Base-by-base conservation (phyloP, 169 alveolate genomes). In the Cryptosporidium bovis region DNA sequence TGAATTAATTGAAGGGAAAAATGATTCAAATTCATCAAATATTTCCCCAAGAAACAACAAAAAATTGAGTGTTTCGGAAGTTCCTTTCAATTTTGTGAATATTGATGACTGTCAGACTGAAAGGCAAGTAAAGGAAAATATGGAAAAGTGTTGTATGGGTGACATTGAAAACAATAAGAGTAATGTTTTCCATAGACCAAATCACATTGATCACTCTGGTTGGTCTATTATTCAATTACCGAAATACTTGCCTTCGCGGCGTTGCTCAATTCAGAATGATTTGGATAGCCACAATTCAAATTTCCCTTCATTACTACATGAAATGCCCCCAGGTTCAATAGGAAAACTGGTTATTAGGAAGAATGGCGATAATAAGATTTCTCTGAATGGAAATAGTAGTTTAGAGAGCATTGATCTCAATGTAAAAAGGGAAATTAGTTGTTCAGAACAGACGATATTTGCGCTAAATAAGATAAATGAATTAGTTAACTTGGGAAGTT, bases 191-290 rank as follows among this genome's bases (percentile, higher is more conserved):
- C 33, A 53, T n/a, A 5, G 6, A 5, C 0, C 6, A 13, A 53
- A 53, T 53, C 0, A 5, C 0, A n/a, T 53, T 5, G 12, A 20
- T 53, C 20, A 16, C 4, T n/a, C 20, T 5, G 29, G 29, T 13
- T 77, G 87, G 87, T 48, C 64, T 2, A 53, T 77, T 3, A 56
- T 77, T 15, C 87, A 77, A 77, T 15, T 77, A 27, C 87, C 87
- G 1, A 77, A 77, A 50, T 77, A 60, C 29, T 13, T 77, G 31
- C 87, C 87, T 18, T 51, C 58, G 10, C 0, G 10, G 48, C 4
- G 10, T 8, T 40, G 48, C 10, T 40, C 48, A 40, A 77, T 13
- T 12, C 40, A 48, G 40, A 46, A 46, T 4, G 33, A n/a, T 33
- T 16, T 0, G 3, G 10, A 0, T 16, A 62, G 48, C 10, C 12